Evolutionary conservation across 768 basidiomycete species (phyloP).

Genomic region (Agrocybe pediades): DNA sequence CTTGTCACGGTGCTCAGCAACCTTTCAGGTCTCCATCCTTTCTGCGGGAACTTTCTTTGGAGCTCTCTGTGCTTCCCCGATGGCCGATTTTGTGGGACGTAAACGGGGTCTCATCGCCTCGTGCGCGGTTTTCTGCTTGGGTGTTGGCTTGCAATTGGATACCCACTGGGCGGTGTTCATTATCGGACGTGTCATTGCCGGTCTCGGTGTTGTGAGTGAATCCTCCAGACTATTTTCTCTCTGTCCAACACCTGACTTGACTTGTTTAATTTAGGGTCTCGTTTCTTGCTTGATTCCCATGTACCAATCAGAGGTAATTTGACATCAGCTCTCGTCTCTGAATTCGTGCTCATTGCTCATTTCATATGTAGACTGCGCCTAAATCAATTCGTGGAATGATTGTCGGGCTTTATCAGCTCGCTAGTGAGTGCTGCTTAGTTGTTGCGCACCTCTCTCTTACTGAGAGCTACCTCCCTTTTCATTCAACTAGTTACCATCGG

Average conservation of each 20-base stretch:
- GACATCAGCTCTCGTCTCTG: not conserved
- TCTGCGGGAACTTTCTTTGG: conserved; percentile 88
- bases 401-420: conserved; percentile 69
- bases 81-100: conserved; percentile 48
- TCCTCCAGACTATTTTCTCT: not conserved
- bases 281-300: conserved; percentile 62
- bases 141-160: conserved; percentile 67
- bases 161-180: conserved; percentile 28
- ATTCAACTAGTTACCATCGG: conserved; percentile 57
- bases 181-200: conserved; percentile 55
- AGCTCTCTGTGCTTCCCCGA: conserved; percentile 47
- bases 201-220: conserved; percentile 57
- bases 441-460: not conserved
- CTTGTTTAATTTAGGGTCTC: conserved; percentile 40
- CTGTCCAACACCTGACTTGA: not conserved
- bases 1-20: not conserved
- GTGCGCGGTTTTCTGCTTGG: conserved; percentile 59
- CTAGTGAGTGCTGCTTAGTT: conserved; percentile 29
- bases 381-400: conserved; percentile 74
- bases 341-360: not conserved
- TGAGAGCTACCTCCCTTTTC: not conserved
- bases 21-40: conserved; percentile 51
- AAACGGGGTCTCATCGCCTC: conserved; percentile 60
- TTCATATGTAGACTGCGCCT: conserved; percentile 39
- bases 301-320: conserved; percentile 41